phyloP scores from a whole-genome alignment of 192 early-diverging fungal species.

The Oehlia diaphana region DNA sequence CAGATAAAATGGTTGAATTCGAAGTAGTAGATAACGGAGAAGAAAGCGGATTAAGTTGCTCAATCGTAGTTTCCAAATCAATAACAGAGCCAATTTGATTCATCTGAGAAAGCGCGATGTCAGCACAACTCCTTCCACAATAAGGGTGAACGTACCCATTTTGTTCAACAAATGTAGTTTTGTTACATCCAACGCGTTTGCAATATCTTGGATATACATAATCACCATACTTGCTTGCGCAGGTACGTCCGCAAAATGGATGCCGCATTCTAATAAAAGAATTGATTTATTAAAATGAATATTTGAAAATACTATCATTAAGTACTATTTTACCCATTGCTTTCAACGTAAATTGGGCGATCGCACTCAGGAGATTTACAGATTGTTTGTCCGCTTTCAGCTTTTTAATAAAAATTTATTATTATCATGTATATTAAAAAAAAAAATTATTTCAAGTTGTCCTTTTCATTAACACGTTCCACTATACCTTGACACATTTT shows the following conservation, averaged over 20 bases:
- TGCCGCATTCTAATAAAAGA: background rate
- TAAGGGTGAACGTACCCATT: background rate
- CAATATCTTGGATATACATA: background rate
- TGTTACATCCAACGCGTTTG: background rate
- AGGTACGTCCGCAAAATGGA: background rate
- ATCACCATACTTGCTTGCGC: background rate
- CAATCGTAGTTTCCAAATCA: background rate
- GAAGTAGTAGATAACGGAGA: background rate
- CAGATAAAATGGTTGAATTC: too few species aligned
- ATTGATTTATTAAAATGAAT: background rate
- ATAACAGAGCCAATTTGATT: background rate
- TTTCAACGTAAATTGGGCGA: background rate
- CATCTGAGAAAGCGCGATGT: background rate
- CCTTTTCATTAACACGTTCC: background rate
- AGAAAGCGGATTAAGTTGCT: background rate
- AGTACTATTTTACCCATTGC: background rate
- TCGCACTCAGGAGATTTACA: background rate
- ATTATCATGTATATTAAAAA: background rate
- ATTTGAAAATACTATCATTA: background rate
- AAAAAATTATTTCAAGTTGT: background rate
- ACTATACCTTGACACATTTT: too few species aligned
- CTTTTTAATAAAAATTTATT: background rate
- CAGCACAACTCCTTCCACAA: background rate
- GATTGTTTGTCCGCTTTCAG: background rate
- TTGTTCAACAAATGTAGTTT: background rate